Conservation (phyloP, 805 yeast genomes). For the Sungouiozyma intestinalis region DNA sequence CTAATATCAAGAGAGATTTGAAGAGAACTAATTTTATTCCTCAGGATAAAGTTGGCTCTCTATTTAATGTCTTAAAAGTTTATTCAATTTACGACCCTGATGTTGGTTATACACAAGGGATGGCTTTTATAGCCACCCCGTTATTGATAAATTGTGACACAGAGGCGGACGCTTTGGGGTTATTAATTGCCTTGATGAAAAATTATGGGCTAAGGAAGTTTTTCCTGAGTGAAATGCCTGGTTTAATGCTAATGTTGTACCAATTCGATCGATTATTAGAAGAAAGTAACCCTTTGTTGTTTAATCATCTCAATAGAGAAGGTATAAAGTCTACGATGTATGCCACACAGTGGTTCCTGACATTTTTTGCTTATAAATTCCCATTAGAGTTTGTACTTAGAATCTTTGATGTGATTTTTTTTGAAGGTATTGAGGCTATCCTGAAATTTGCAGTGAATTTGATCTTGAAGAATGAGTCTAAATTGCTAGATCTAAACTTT, state of each 20-base stretch:
- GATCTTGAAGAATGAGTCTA: conserved; percentile 56
- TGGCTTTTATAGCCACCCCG: conserved; percentile 90
- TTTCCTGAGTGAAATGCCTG: conserved; percentile 87
- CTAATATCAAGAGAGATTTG: conserved; percentile 70
- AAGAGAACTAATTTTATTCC: conserved; percentile 78
- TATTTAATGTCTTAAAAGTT: conserved; percentile 69
- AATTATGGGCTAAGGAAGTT: conserved; percentile 70
- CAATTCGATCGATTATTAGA: conserved; percentile 86
- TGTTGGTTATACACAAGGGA: conserved; percentile 96
- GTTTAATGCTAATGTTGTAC: conserved; percentile 71
- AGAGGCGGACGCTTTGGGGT: conserved; percentile 77
- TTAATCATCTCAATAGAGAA: conserved; percentile 69
- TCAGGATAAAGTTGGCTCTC: conserved; percentile 45
- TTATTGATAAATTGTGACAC: conserved; percentile 54
- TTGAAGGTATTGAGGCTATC: conserved; percentile 85
- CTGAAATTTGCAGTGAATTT: conserved; percentile 76
- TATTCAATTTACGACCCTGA: conserved; percentile 82
- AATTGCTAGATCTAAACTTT: conserved; percentile 52
- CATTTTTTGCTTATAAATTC: conserved; percentile 89
- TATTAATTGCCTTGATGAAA: conserved; percentile 74
- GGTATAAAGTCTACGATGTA: conserved; percentile 91
- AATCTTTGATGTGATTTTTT: conserved; percentile 76
- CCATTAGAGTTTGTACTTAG: conserved; percentile 82
- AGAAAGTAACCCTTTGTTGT: conserved; percentile 59
- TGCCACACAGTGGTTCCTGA: conserved; percentile 96